Base-by-base conservation (phyloP, 768 basidiomycete genomes). In the Trametes sanguinea region DNA sequence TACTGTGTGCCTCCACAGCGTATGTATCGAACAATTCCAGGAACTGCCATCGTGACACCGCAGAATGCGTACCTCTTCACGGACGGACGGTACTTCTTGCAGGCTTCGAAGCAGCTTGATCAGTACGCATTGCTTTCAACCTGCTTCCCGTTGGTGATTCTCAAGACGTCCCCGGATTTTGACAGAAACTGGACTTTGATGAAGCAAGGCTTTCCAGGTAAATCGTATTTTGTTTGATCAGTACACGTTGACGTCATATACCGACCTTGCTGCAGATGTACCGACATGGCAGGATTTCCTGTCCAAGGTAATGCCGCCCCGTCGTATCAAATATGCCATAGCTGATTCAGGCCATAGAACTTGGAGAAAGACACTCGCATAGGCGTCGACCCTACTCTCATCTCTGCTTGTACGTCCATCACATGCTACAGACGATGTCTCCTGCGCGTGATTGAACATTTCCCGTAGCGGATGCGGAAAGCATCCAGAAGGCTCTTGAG, bases 11-110 rank as follows among this genome's bases (percentile, higher is more conserved):
- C 13, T 13, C 17, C 16, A 35, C n/a, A 11, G 16, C 39, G 27
- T 35, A 50, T 33, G 16, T 22, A 45, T 37, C 30, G 13, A 37
- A 37, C 35, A 37, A 37, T 47, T 60, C 11, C 65, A 88, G 91
- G 92, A 47, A 89, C 85, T 61, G 95, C 93, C 2, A 72, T 95
- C 45, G 78, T 96, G 27, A 91, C 92, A 0, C 70, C 76, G 50
- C 78, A 87, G 32, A 77, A 85, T 4, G 95, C 95, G 0, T 86
- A 80, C 63, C 80, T 97, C 51, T 98, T 96, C 76, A 98, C 96
- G 2, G 96, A 99, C 77, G 97, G 96, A 3, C 78, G 96, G 47
- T 99, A 99, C 71, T 97, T 91, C 70, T 77, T 98, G 35, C 96
- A 99, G 75, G 97, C 97, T 0, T 85, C 83, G 62, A 84, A 94